Conservation (phyloP, 257 asterid species). For the Jaltomata sinuosa region DNA sequence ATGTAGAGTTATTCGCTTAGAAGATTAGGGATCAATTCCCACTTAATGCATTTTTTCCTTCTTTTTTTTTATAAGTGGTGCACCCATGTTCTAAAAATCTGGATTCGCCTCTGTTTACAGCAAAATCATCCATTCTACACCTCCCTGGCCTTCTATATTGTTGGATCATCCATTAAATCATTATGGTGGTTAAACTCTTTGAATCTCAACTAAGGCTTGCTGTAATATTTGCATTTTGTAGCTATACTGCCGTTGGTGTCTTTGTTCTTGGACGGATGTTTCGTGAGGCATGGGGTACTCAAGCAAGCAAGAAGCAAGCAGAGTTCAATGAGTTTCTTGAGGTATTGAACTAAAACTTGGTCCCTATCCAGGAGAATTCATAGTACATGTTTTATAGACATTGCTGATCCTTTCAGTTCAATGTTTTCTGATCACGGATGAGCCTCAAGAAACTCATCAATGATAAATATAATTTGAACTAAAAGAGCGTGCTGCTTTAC, state of each 20-base stretch:
- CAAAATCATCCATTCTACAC: not conserved
- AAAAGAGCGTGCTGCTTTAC: not conserved
- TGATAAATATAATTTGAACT: not conserved
- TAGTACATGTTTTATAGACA: not conserved
- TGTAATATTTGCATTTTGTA: slow-evolving; percentile 20
- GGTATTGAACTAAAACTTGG: slow-evolving; percentile 26
- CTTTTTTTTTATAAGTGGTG: no score
- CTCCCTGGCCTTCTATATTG: not conserved
- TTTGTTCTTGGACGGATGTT: slow-evolving; percentile 94
- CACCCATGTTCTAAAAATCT: no score
- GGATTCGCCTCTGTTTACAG: no score
- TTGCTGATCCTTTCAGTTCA: not conserved
- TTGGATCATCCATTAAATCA: not conserved
- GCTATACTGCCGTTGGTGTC: slow-evolving; percentile 97
- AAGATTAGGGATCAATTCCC: no score
- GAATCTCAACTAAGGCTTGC: not conserved
- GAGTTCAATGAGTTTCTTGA: slow-evolving; percentile 92
- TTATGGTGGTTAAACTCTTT: not conserved
- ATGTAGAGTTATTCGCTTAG: no score
- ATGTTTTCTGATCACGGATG: not conserved
- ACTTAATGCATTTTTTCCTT: no score
- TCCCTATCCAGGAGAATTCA: not conserved
- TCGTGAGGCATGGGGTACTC: slow-evolving; percentile 86
- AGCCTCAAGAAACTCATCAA: not conserved
- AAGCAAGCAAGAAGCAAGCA: slow-evolving; percentile 74